These are phyloP conservation scores for Fusarium pseudocircinatum DNA, from an alignment of 2,329 filamentous ascomycete genomes.

Conservation along the genomic window DNA sequence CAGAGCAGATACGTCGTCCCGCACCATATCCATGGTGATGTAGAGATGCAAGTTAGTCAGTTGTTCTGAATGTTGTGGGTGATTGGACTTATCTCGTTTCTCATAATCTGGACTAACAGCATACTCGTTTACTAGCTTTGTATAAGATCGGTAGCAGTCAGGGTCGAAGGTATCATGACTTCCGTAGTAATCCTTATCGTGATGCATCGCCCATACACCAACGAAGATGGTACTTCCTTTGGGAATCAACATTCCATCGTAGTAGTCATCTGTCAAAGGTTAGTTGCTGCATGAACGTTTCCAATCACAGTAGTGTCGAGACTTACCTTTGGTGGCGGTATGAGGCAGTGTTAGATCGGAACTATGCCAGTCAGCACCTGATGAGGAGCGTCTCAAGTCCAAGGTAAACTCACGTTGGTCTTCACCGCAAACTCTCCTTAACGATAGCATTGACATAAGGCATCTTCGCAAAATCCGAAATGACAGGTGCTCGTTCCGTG, in stretches of 20 bases:
- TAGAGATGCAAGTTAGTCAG: fast-evolving
- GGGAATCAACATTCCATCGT: not conserved
- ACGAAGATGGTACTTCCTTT: not conserved
- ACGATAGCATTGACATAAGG: not conserved
- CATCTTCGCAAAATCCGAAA: not conserved
- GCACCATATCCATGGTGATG: not conserved
- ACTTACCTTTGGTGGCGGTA: not conserved
- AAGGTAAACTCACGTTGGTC: not conserved
- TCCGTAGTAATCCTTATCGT: not conserved
- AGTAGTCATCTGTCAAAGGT: not conserved
- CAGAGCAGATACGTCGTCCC: not conserved
- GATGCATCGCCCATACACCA: not conserved
- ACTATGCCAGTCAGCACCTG: not conserved
- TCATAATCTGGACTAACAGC: not conserved
- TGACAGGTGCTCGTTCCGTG: not conserved
- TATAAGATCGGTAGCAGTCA: not conserved
- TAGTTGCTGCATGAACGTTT: fast-evolving
- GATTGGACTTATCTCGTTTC: not conserved
- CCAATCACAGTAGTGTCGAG: fast-evolving
- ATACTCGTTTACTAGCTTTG: not conserved
- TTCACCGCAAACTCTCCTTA: not conserved
- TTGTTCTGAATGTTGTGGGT: fast-evolving
- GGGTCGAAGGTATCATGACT: not conserved
- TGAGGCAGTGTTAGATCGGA: not conserved
- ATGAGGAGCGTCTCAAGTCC: fast-evolving